A percentile compares a stretch with the other conserved stretches of the same genome.
These are phyloP conservation scores for Alnus rubra DNA, from an alignment of 306 rosid species.

Conservation along the genomic window DNA sequence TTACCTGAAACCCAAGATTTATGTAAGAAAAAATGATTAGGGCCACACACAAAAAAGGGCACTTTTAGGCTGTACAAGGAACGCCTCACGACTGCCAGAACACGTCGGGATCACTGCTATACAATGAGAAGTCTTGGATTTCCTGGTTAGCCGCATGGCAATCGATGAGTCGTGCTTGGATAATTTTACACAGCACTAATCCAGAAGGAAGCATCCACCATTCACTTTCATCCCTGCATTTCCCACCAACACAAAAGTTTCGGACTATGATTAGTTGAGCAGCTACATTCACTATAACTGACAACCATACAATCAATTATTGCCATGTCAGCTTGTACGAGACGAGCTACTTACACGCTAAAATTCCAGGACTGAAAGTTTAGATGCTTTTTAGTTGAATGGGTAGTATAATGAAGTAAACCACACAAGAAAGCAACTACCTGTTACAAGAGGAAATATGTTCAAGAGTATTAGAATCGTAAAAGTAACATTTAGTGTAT, in stretches of 20 bases:
- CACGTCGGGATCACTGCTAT: conserved; percentile 68
- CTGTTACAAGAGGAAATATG: conserved; percentile 41
- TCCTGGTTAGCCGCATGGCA: conserved; percentile 92
- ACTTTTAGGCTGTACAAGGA: conserved; percentile 17
- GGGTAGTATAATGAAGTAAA: conserved; percentile 64
- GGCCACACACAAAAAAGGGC: not conserved
- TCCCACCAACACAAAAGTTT: conserved; percentile 14
- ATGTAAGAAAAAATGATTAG: not conserved
- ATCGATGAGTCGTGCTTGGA: conserved; percentile 85
- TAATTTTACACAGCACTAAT: conserved; percentile 66
- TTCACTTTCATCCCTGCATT: conserved; percentile 94
- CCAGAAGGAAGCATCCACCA: conserved; percentile 99
- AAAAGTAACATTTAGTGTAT: not conserved
- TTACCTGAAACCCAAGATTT: not conserved
- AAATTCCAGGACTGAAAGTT: conserved; percentile 83
- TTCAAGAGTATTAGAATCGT: conserved; percentile 12
- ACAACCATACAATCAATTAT: not conserved
- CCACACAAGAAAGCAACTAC: conserved; percentile 86
- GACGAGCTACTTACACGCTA: conserved; percentile 65
- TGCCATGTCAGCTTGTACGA: not conserved
- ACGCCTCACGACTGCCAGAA: conserved; percentile 75
- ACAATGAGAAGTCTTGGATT: conserved; percentile 84
- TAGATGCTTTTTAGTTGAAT: conserved; percentile 55
- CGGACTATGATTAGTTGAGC: conserved; percentile 15
- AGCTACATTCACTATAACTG: conserved; percentile 8